Conservation (phyloP, 2,329 filamentous ascomycete genomes). For the Paecilomyces sp. region DNA sequence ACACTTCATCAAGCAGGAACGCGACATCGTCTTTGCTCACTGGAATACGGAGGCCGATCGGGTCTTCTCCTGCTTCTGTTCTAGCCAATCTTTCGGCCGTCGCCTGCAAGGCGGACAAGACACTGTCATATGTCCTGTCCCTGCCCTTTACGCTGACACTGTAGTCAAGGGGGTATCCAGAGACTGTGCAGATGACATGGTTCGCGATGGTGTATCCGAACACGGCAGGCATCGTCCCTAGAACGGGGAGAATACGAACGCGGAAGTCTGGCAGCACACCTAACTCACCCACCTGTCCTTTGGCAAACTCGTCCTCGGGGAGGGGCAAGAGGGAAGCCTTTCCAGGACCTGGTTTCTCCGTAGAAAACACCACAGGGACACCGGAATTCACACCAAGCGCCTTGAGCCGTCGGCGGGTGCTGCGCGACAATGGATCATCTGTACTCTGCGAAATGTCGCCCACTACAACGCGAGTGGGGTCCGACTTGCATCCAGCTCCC, state of each 20-base stretch:
- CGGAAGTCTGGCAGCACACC: conserved; percentile 88
- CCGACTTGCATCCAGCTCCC: conserved; percentile 92
- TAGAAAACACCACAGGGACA: conserved; percentile 88
- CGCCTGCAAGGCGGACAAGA: conserved; percentile 67
- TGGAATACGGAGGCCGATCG: conserved; percentile 69
- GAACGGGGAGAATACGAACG: conserved; percentile 85
- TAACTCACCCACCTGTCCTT: conserved; percentile 78
- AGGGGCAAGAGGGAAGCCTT: conserved; percentile 86
- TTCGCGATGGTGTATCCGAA: conserved; percentile 91
- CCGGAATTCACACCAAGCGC: conserved; percentile 69
- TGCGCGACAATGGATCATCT: conserved; percentile 81
- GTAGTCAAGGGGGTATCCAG: conserved; percentile 72
- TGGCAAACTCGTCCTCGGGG: conserved; percentile 77
- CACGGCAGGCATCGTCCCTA: conserved; percentile 95
- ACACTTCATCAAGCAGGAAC: conserved; percentile 86
- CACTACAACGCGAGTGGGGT: conserved; percentile 74
- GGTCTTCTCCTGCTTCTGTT: conserved; percentile 42
- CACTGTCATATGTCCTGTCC: conserved; percentile 86
- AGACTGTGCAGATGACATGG: conserved; percentile 76
- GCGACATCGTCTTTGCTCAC: conserved; percentile 74
- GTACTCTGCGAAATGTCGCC: conserved; percentile 84
- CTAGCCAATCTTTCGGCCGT: conserved; percentile 69
- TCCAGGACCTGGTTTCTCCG: conserved; percentile 79
- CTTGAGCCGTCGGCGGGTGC: conserved; percentile 73
- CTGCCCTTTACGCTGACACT: conserved; percentile 73